Conservation (phyloP, 2,329 filamentous ascomycete species). For the Microdochium bolleyi region DNA sequence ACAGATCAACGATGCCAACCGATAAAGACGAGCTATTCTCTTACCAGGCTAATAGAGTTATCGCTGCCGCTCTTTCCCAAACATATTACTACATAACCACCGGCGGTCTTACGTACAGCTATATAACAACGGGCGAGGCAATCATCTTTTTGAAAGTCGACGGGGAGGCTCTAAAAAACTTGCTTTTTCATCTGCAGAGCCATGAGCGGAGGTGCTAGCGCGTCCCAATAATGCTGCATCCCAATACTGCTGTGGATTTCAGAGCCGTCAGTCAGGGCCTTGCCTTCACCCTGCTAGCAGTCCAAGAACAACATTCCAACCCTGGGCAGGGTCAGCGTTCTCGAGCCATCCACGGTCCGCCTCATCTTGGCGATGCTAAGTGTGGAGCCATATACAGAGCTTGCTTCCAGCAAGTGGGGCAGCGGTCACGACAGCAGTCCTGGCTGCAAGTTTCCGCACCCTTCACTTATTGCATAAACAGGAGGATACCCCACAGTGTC, state of each 20-base stretch:
- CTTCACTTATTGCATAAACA: not conserved
- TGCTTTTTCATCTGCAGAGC: no score
- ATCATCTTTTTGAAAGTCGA: no score
- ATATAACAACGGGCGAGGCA: no score
- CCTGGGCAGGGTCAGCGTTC: no score
- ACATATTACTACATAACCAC: not conserved
- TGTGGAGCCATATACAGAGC: not conserved
- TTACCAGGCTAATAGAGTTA: not conserved
- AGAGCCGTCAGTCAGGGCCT: no score
- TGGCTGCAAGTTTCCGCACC: not conserved
- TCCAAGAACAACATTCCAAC: no score
- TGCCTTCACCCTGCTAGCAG: no score
- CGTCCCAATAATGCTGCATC: no score
- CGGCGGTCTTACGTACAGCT: not conserved
- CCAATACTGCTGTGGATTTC: no score
- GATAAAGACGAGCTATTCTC: slow-evolving; percentile 3
- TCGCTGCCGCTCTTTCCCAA: not conserved
- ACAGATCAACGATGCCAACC: slow-evolving; percentile 6
- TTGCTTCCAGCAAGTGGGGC: not conserved
- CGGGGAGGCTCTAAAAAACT: no score
- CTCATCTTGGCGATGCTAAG: not conserved
- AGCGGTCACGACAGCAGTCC: not conserved
- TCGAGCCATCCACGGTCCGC: not conserved
- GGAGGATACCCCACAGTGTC: not conserved
- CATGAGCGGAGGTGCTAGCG: no score